phyloP scores from a whole-genome alignment of 345 rosid genomes.

The Arabidopsis arenosa region DNA sequence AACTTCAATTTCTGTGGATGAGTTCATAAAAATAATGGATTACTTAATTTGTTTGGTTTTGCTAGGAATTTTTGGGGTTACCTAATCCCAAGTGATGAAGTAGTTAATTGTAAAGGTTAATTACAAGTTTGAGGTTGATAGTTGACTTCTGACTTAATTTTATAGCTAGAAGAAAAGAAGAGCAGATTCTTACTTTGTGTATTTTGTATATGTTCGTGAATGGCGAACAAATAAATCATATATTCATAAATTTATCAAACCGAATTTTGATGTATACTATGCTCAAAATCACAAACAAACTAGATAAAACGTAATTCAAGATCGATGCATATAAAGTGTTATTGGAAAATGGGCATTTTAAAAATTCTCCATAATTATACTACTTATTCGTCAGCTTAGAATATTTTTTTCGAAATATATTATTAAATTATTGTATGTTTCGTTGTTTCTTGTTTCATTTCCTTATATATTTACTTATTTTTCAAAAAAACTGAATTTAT shows the following conservation, averaged over 20 bases:
- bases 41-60: neutral
- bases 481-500: neutral
- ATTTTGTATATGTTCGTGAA: neutral
- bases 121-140: slow-evolving; percentile 3
- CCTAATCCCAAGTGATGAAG: neutral
- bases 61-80: neutral
- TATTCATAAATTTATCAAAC: neutral
- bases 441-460: slow-evolving; percentile 12
- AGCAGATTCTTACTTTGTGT: neutral
- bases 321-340: neutral
- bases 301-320: slow-evolving; percentile 3
- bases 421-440: neutral
- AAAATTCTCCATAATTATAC: too few relatives aligned
- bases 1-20: slow-evolving; percentile 2
- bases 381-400: neutral
- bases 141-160: neutral
- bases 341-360: too few relatives aligned
- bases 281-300: neutral
- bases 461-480: neutral
- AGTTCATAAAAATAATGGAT: neutral
- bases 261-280: neutral
- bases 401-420: neutral
- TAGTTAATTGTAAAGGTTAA: neutral
- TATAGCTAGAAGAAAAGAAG: neutral
- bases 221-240: neutral